Base-by-base conservation (phyloP, 140 eudicot genomes). In the Bidens hawaiensis region DNA sequence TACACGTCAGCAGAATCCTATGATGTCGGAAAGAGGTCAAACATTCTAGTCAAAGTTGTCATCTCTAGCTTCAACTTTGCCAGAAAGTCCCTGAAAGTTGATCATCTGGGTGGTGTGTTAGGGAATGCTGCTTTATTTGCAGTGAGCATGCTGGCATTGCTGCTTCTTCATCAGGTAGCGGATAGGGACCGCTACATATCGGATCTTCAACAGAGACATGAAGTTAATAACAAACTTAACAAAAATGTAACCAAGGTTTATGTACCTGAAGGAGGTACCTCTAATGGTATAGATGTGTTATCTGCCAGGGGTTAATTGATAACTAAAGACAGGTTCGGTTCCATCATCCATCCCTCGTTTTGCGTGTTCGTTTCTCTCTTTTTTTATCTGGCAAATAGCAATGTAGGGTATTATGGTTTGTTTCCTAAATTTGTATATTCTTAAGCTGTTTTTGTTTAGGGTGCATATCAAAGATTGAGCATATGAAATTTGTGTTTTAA, bases 71-170 rank as follows among this genome's bases (percentile, higher is more conserved):
- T 80, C 6, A 72, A 54, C 52, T 84, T 81, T 45, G 80, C 93
- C 50, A 82, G 77, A 56, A 76, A 73, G 60, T 67, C 86, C 67
- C 81, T 90, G 12, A 84, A 76, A 67, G 52, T 68, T 62, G 87
- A 81, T 34, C 79, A 75, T 17, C 17, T 81, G 33, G 85, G 85
- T 12, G 95, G 95, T 50, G 69, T 87, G 25, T 50, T 87, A 5
- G 94, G 96, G 36, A 87, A 90, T 75, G 94, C 91, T 25, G 96
- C 98, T 69, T 70, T 91, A 67, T 71, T 91, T 60, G 87, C 98
- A 21, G 74, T 82, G 19, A 87, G 96, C 93, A 87, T 88, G 95
- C 64, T 91, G 60, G 96, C 90, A 3, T 31, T 87, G 63, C 46
- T 87, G 76, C 96, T 78, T 79, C 78, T 91, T 72, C 89, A 88